Conservation (phyloP, 2,329 filamentous ascomycete genomes). For the Calonectria pseudoturangicola region DNA sequence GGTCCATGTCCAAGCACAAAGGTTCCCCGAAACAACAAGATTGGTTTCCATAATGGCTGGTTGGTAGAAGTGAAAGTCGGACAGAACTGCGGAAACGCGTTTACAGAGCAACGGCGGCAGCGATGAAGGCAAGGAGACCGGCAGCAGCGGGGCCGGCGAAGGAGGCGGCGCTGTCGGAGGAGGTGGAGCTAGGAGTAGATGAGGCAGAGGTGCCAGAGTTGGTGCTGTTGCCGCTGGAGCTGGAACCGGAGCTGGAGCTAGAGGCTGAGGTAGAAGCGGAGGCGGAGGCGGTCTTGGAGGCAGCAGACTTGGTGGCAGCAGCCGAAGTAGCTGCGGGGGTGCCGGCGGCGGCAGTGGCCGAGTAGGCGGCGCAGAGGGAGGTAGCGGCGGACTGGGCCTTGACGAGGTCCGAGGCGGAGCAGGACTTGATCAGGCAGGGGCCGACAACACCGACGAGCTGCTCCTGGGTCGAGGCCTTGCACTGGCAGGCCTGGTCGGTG, state of each 20-base stretch:
- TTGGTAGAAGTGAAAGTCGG: constrained; percentile 1
- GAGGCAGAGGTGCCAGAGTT: constrained; percentile 33
- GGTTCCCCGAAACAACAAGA: neutral
- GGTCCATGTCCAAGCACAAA: constrained; percentile 14
- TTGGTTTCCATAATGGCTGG: too few relatives aligned
- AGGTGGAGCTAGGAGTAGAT: constrained; percentile 35
- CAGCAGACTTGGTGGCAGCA: constrained; percentile 30
- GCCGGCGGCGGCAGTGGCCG: constrained; percentile 42
- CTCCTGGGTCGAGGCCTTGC: constrained; percentile 58
- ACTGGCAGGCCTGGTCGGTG: constrained; percentile 63
- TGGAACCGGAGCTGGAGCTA: constrained; percentile 42
- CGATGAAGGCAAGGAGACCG: constrained; percentile 57
- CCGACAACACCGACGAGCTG: constrained; percentile 56
- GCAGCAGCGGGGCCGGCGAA: constrained; percentile 54
- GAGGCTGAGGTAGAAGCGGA: constrained; percentile 38
- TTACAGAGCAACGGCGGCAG: constrained; percentile 59
- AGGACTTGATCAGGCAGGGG: constrained; percentile 60
- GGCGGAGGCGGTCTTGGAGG: constrained; percentile 42
- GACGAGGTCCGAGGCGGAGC: constrained; percentile 56
- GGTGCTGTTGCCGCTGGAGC: constrained; percentile 35
- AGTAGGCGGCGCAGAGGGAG: constrained; percentile 54
- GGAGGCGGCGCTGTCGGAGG: constrained; percentile 46
- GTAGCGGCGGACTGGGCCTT: constrained; percentile 58
- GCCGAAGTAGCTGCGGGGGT: constrained; percentile 22
- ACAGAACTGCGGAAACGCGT: neutral